Percentiles rank a stretch among this genome's conserved stretches.
Conservation (phyloP, 2,329 filamentous ascomycete species). For the Ophiostoma tasmaniense region DNA sequence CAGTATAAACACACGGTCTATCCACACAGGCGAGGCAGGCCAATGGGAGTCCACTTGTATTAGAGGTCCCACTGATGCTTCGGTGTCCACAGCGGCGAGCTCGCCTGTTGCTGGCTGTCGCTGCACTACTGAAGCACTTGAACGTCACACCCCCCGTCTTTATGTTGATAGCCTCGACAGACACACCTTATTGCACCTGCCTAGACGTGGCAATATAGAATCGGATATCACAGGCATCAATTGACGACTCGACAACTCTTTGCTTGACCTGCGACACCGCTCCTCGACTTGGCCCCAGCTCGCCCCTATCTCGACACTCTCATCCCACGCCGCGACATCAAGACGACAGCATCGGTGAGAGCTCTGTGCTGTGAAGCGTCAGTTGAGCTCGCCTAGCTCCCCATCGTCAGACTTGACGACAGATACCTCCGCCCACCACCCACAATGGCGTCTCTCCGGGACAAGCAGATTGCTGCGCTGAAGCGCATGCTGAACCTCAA, state of each 20-base stretch:
- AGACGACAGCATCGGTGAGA: background rate
- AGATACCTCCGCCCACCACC: background rate
- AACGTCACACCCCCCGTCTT: slow-evolving; percentile 5
- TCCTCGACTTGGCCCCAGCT: background rate
- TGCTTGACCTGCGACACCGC: background rate
- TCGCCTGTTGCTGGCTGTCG: background rate
- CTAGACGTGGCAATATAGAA: background rate
- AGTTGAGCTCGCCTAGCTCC: background rate
- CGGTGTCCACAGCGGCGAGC: slow-evolving; percentile 9
- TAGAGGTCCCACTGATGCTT: slow-evolving; percentile 4
- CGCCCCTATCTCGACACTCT: background rate
- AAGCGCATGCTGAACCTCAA: slow-evolving; percentile 96
- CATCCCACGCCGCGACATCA: background rate
- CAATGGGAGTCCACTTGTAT: background rate
- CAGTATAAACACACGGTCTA: background rate
- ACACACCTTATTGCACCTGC: background rate
- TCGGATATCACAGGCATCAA: background rate
- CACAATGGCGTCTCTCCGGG: slow-evolving; percentile 19
- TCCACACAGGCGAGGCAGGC: background rate
- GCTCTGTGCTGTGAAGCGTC: background rate
- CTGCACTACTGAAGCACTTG: slow-evolving; percentile 3
- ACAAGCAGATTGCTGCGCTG: slow-evolving; percentile 44
- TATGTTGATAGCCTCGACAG: background rate
- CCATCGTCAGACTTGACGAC: background rate
- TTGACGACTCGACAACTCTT: background rate